phyloP scores from a whole-genome alignment of 768 basidiomycete species.

The Xanthoconium purpureum region DNA sequence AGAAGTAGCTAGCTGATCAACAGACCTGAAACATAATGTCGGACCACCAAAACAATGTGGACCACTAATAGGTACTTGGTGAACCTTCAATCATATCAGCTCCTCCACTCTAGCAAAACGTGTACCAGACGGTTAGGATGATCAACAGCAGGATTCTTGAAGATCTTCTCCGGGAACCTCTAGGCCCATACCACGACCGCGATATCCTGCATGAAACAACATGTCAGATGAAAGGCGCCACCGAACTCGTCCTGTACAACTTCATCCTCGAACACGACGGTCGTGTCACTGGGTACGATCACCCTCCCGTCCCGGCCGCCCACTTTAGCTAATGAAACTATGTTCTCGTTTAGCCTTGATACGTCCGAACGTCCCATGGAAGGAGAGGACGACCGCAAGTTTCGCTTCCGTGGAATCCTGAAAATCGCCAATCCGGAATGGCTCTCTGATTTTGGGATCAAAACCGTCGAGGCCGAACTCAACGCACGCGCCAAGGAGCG shows the following conservation, averaged over 20 bases:
- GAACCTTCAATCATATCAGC: no score
- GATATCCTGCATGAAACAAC: conserved; percentile 20
- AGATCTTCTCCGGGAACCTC: conserved; percentile 25
- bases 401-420: conserved; percentile 53
- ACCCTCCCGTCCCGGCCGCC: not conserved
- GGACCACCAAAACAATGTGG: no score
- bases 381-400: conserved; percentile 30
- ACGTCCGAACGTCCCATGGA: conserved; percentile 40
- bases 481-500: conserved; percentile 36
- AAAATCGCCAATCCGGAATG: conserved; percentile 44
- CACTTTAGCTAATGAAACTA: not conserved
- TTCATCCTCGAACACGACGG: conserved; percentile 29
- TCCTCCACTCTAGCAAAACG: not conserved
- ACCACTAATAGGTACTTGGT: no score
- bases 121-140: conserved; percentile 8
- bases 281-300: conserved; percentile 24
- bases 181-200: conserved; percentile 31
- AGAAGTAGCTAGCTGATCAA: conserved; percentile 25
- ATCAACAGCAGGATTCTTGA: conserved; percentile 15
- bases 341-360: conserved; percentile 40
- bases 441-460: conserved; percentile 47
- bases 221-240: conserved; percentile 16
- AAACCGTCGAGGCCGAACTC: conserved; percentile 44
- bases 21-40: not conserved
- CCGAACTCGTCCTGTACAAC: conserved; percentile 26